Evolutionary conservation across 371 early-diverging fungal genomes (phyloP).

Genomic region (Funneliformis caledonium): DNA sequence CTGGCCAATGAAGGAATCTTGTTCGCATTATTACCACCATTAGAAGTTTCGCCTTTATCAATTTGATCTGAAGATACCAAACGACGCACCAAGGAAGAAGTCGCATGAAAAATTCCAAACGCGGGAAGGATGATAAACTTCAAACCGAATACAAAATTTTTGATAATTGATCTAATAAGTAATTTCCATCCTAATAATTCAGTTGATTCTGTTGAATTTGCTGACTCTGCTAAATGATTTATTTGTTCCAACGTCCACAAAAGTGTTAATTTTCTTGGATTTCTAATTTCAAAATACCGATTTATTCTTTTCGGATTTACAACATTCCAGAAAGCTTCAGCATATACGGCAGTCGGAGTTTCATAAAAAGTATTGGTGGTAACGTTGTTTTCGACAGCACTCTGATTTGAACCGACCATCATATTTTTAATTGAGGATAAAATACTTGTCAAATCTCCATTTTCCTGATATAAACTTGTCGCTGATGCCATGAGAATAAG

Average conservation of each 20-base stretch:
- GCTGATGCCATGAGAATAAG: neutral
- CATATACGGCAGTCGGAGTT: neutral
- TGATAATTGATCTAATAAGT: neutral
- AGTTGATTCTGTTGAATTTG: neutral
- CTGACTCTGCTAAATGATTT: neutral
- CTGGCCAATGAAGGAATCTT: neutral
- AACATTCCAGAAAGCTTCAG: conserved; percentile 34
- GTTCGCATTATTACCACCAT: neutral
- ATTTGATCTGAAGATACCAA: conserved; percentile 1
- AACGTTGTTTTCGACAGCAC: neutral
- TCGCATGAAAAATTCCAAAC: neutral
- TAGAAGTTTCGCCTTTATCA: neutral
- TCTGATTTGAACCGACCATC: neutral
- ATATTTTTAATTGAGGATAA: neutral
- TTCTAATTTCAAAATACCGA: conserved; percentile 31
- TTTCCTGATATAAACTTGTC: neutral
- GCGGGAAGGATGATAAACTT: conserved; percentile 3
- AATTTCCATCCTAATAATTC: neutral
- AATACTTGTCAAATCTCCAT: neutral
- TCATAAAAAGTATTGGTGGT: conserved; percentile 8
- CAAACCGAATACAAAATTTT: neutral
- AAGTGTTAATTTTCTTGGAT: conserved; percentile 16
- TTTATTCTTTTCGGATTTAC: conserved; percentile 22
- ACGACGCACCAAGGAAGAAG: neutral
- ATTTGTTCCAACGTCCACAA: no score